These are phyloP conservation scores for Ogataea corticis DNA, from an alignment of 805 yeast genomes.

Conservation along the genomic window DNA sequence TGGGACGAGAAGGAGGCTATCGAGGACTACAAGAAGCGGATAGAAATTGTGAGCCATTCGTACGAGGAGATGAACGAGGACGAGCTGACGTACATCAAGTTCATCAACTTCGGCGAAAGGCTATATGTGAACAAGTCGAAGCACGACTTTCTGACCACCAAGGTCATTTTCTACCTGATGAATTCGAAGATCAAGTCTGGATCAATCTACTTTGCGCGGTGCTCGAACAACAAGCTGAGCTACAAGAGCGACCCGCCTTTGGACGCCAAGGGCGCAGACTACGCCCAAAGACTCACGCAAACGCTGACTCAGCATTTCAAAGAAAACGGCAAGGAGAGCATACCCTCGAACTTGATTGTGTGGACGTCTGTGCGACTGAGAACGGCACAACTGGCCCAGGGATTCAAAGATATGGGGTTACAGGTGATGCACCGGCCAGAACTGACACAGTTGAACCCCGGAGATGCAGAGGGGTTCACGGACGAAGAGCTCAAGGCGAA, in stretches of 20 bases:
- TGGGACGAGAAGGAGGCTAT: slow-evolving; percentile 78
- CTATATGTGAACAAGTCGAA: slow-evolving; percentile 77
- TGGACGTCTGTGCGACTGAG: slow-evolving; percentile 93
- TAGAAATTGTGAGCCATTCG: slow-evolving; percentile 62
- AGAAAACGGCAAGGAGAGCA: slow-evolving; percentile 21
- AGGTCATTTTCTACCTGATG: slow-evolving; percentile 90
- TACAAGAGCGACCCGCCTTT: slow-evolving; percentile 80
- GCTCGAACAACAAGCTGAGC: slow-evolving; percentile 57
- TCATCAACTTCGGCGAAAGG: slow-evolving; percentile 87
- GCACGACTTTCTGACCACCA: slow-evolving; percentile 85
- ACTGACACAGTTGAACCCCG: slow-evolving; percentile 86
- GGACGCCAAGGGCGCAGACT: slow-evolving; percentile 68
- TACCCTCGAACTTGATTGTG: slow-evolving; percentile 55
- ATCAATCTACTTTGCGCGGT: slow-evolving; percentile 88
- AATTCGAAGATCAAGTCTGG: slow-evolving; percentile 86
- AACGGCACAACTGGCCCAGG: slow-evolving; percentile 76
- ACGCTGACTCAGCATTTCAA: slow-evolving; percentile 46
- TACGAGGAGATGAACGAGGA: slow-evolving; percentile 71
- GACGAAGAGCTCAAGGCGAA: slow-evolving; percentile 56
- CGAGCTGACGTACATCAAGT: slow-evolving; percentile 73
- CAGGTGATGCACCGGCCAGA: slow-evolving; percentile 76
- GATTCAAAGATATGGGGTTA: slow-evolving; percentile 62
- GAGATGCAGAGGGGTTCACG: slow-evolving; percentile 72
- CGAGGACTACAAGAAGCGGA: slow-evolving; percentile 72
- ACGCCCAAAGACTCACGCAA: slow-evolving; percentile 63